Conservation (phyloP, 164 flowering plant species). For the Buxus sempervirens region DNA sequence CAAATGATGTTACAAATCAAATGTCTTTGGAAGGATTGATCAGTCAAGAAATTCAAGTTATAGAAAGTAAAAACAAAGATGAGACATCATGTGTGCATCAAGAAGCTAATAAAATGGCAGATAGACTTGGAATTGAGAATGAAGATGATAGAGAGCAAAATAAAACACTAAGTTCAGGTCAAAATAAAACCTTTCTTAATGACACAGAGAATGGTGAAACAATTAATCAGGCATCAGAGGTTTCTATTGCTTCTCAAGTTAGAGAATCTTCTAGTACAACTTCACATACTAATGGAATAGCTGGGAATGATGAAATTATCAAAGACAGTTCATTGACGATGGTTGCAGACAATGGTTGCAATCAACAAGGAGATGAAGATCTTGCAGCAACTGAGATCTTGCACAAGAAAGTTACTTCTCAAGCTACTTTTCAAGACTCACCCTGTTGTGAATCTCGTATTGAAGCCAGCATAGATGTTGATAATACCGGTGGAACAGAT, state of each 20-base stretch:
- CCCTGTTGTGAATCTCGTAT: constrained; percentile 7
- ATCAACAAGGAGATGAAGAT: constrained; percentile 11
- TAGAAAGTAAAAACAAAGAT: neutral
- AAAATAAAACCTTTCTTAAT: constrained; percentile 14
- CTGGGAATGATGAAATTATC: constrained; percentile 7
- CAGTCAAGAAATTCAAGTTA: constrained; percentile 1
- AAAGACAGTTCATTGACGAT: constrained; percentile 3
- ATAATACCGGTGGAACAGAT: constrained; percentile 6
- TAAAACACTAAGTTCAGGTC: constrained; percentile 15
- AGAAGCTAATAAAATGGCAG: constrained; percentile 8
- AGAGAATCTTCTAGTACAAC: constrained; percentile 11
- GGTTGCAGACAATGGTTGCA: constrained; percentile 12
- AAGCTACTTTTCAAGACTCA: constrained; percentile 14
- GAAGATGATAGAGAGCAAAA: constrained; percentile 2
- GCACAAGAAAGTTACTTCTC: neutral
- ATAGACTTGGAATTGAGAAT: constrained; percentile 1
- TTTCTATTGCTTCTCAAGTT: constrained; percentile 15
- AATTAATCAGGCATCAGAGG: constrained; percentile 6
- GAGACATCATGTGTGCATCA: constrained; percentile 14
- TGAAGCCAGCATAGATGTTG: constrained; percentile 9
- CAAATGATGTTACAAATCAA: constrained; percentile 14
- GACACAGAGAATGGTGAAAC: constrained; percentile 15
- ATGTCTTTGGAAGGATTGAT: constrained; percentile 9
- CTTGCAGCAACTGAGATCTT: constrained; percentile 3
- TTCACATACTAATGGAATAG: constrained; percentile 17